Percentiles rank a stretch among this genome's conserved stretches.
Conservation (phyloP, 2,329 filamentous ascomycete genomes). For the Colletotrichum destructivum region DNA sequence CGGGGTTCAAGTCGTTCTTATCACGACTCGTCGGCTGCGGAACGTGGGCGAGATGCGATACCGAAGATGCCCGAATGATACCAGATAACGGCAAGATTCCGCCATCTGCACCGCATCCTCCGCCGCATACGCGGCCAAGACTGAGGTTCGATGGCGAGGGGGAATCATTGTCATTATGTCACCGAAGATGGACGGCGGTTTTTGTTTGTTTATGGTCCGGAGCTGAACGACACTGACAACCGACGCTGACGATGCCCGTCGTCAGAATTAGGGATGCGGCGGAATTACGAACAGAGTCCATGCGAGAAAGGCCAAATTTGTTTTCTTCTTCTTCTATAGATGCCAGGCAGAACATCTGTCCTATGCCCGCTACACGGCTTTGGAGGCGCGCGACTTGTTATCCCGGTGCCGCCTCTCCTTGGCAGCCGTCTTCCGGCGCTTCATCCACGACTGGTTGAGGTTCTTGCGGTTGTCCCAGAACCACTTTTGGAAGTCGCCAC, state of each 20-base stretch:
- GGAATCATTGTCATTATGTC: background rate
- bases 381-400: constrained; percentile 69
- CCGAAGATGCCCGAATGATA: constrained; percentile 4
- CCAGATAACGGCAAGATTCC: background rate
- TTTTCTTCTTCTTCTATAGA: constrained; percentile 11
- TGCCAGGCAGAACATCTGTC: constrained; percentile 3
- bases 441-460: constrained; percentile 77
- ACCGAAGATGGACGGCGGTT: too few species aligned
- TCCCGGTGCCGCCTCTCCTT: constrained; percentile 79
- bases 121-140: background rate
- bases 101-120: background rate
- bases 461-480: constrained; percentile 79
- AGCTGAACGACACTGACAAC: too few species aligned
- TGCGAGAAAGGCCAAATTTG: background rate
- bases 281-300: background rate
- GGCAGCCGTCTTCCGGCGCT: constrained; percentile 71
- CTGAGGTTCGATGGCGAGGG: background rate
- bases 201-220: background rate
- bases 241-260: too few species aligned
- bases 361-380: constrained; percentile 49
- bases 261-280: too few species aligned
- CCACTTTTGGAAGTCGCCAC: constrained; percentile 74
- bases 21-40: background rate
- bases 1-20: constrained; percentile 11
- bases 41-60: background rate